A percentile compares a stretch with the other conserved stretches of the same genome.
Evolutionary conservation across 1,139 yeast genomes (phyloP).

Genomic region (Kodamaea suecica): DNA sequence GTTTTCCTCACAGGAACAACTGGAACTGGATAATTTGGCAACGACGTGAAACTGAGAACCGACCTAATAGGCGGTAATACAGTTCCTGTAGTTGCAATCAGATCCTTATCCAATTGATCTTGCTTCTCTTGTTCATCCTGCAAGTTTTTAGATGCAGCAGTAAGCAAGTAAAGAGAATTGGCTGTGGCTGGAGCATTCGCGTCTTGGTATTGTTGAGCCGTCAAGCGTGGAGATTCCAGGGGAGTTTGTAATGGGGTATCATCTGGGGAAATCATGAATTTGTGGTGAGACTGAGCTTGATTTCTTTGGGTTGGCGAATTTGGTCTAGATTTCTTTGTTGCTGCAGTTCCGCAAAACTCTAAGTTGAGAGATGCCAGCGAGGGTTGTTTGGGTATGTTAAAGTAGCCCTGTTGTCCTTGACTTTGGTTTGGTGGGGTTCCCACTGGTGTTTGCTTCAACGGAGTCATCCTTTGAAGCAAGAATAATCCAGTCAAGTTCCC

Average conservation of each 20-base stretch:
- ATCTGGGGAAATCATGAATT: slow-evolving; percentile 29
- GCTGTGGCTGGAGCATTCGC: slow-evolving; percentile 4
- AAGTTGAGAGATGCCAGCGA: slow-evolving; percentile 28
- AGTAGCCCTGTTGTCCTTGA: background rate
- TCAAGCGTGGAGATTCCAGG: slow-evolving; percentile 42
- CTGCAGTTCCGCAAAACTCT: slow-evolving; percentile 25
- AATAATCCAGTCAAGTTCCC: slow-evolving; percentile 22
- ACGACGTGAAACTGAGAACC: slow-evolving; percentile 31
- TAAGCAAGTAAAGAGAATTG: slow-evolving; percentile 18
- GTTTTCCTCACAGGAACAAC: no score
- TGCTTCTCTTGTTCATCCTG: slow-evolving; percentile 14
- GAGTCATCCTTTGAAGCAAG: slow-evolving; percentile 35
- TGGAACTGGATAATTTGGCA: slow-evolving; percentile 10
- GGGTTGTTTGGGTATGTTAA: slow-evolving; percentile 20
- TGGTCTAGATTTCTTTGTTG: slow-evolving; percentile 39
- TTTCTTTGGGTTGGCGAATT: slow-evolving; percentile 31
- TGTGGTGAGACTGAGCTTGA: slow-evolving; percentile 7
- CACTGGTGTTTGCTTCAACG: slow-evolving; percentile 35
- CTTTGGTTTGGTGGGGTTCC: background rate
- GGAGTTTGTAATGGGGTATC: slow-evolving; percentile 46
- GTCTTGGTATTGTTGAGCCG: slow-evolving; percentile 18
- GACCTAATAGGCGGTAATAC: slow-evolving; percentile 45
- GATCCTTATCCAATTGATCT: slow-evolving; percentile 13
- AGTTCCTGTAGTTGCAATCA: slow-evolving; percentile 43
- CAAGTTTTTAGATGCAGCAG: slow-evolving; percentile 23